Evolutionary conservation across 2,329 filamentous ascomycete genomes (phyloP), one percentile per base, ranked within the genome.

Genomic region (Septoria petroselini): DNA sequence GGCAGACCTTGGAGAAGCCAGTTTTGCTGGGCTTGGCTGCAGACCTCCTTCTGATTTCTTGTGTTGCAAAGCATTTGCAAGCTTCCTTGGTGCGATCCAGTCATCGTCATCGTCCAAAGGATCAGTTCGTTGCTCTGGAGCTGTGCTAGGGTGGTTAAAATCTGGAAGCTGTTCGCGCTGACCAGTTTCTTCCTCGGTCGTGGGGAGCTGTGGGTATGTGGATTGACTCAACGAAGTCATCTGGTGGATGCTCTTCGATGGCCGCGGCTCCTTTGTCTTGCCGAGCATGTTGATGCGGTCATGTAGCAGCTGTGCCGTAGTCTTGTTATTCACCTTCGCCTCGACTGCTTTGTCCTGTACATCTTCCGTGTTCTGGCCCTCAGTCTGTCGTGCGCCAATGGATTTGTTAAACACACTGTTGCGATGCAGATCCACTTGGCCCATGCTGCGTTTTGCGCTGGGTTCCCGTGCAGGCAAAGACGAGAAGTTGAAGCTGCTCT

Each of bases 401-500:
- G 82, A 81, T 52, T 85, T 78, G 40, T 82, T 83, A 63, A 89
- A 84, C 59, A 89, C 85, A 69, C 88, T 91, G 39, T 79, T 81
- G 51, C 85, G 79, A 23, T 58, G 55, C 19, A 60, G 62, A 44
- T 95, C 88, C 29, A 91, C 67, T 58, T 95, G 85, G 62, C 78
- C 90, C 63, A 90, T 81, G 66, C 86, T 94, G 71, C 91, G 91
- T 68, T 94, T 94, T 12, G 81, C 81, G 25, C 83, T 82, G 44
- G 91, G 91, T 64, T 97, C 91, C 54, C 93, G 81, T 2, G 91
- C 91, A 23, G 93, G 93, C 9, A 98, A 76, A 14, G 93, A 89
- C 30, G 93, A 89, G 71, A 98, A 97, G 52, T 87, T 95, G 53
- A 98, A 78, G 67, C 91, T 97, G 70, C 91, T 95, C 76, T 97